These are phyloP conservation scores for Diaporthe sp. DNA, from an alignment of 2,329 filamentous ascomycete genomes.

Conservation along the genomic window DNA sequence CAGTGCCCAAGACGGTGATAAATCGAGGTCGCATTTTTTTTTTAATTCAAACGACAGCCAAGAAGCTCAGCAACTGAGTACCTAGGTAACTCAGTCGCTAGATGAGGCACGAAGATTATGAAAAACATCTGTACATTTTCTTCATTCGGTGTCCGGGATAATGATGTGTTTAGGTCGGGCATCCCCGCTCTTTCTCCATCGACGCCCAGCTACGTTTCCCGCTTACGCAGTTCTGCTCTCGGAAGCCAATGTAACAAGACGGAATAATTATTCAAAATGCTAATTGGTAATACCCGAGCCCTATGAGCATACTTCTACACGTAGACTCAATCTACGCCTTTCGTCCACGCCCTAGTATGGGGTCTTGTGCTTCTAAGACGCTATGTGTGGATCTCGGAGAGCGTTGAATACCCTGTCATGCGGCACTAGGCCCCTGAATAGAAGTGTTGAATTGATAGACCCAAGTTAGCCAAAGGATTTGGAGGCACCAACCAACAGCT, in stretches of 20 bases:
- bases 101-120: background rate
- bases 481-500: background rate
- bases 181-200: background rate
- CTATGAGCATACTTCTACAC: too few relatives aligned
- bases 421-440: too few relatives aligned
- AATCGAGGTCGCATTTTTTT: background rate
- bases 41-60: too few relatives aligned
- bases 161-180: background rate
- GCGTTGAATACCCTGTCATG: too few relatives aligned
- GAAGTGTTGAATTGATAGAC: too few relatives aligned
- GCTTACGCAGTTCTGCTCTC: background rate
- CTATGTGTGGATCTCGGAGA: too few relatives aligned
- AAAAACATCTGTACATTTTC: too few relatives aligned
- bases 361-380: too few relatives aligned
- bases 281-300: background rate
- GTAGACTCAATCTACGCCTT: too few relatives aligned
- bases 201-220: background rate
- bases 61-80: background rate
- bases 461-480: too few relatives aligned
- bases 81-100: background rate
- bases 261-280: background rate
- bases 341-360: too few relatives aligned
- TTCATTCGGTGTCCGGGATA: constrained; percentile 5
- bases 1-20: background rate
- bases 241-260: background rate